Base-by-base conservation (phyloP, 352 stramenopile species). In the Pythium brachiatum region DNA sequence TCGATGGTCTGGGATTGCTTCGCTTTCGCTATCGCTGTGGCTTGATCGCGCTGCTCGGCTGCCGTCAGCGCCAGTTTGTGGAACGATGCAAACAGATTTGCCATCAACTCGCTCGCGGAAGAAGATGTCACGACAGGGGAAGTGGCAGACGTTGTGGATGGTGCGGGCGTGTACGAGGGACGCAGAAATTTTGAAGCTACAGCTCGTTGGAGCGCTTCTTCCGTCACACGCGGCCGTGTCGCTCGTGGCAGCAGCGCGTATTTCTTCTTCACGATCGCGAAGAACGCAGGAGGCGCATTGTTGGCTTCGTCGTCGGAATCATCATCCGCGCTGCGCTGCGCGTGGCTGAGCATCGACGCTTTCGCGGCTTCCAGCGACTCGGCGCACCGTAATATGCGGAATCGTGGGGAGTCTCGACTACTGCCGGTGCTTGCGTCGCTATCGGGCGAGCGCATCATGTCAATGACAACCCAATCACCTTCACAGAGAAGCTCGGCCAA, bases 241-340 rank as follows among this genome's bases (percentile, higher is more conserved):
- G 62, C 36, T 12, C 65, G 68, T 11, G 79, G 77, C 31, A 84
- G 38, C 7, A 86, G 18, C 1, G 77, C 75, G 39, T 78, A 87
- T 9, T 73, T 69, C 23, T 70, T 78, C 38, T 78, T 63, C 2
- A 64, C 54, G 12, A 87, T 32, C 0, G 72, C 26, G 57, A 70
- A 86, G 34, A 71, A 74, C 34, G 62, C 57, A 20, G 58, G 18
- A 2, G 32, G 27, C 2, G 34, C 25, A 38, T 9, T 53, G 2
- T 31, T 57, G 18, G 4, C 32, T 3, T 50, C 36, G 11, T 50
- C 52, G 3, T 68, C 54, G 20, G 64, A 50, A 4, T 61, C 38
- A 18, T 54, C 20, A 3, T 51, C n/a, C 2, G 57, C 53, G 9
- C 23, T 1, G 8, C 29, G 25, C 66, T 31, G 64, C 60, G 12